Evolutionary conservation across 2,329 filamentous ascomycete genomes (phyloP).

Genomic region (Stemphylium beticola): DNA sequence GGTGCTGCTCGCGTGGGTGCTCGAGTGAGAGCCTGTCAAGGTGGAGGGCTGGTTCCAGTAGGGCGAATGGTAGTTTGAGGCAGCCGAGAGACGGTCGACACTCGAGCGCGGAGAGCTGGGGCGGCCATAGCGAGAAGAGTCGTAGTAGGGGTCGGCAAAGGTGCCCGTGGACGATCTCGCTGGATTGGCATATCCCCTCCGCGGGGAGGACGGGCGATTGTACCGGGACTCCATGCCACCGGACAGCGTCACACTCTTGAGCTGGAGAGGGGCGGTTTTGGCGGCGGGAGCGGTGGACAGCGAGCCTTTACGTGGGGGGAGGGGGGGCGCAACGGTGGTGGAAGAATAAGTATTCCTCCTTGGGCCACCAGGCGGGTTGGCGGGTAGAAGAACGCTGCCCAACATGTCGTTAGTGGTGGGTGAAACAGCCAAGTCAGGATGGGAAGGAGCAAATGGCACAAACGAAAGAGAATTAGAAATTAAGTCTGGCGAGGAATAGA

Average conservation of each 20-base stretch:
- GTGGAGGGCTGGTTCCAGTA: conserved; percentile 32
- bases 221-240: conserved; percentile 45
- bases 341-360: conserved; percentile 29
- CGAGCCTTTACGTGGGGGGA: conserved; percentile 36
- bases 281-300: conserved; percentile 28
- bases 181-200: conserved; percentile 38
- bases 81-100: conserved; percentile 35
- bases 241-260: conserved; percentile 28
- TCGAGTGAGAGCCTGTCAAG: conserved; percentile 23
- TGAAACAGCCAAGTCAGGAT: conserved; percentile 8
- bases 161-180: conserved; percentile 47
- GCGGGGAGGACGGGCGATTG: conserved; percentile 45
- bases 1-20: conserved; percentile 25
- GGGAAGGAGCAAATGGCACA: conserved; percentile 14
- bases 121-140: conserved; percentile 38
- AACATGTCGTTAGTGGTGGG: conserved; percentile 40
- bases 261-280: conserved; percentile 28
- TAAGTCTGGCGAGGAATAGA: conserved; percentile 32
- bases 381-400: conserved; percentile 42
- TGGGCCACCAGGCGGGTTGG: conserved; percentile 25
- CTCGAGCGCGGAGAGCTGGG: conserved; percentile 44
- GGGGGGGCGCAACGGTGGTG: conserved; percentile 24
- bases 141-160: conserved; percentile 44
- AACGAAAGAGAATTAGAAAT: conserved; percentile 22
- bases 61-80: conserved; percentile 33